Evolutionary conservation across 306 rosid species (phyloP), one percentile per base, ranked within the genome.

Genomic region (Spatholobus suberectus): DNA sequence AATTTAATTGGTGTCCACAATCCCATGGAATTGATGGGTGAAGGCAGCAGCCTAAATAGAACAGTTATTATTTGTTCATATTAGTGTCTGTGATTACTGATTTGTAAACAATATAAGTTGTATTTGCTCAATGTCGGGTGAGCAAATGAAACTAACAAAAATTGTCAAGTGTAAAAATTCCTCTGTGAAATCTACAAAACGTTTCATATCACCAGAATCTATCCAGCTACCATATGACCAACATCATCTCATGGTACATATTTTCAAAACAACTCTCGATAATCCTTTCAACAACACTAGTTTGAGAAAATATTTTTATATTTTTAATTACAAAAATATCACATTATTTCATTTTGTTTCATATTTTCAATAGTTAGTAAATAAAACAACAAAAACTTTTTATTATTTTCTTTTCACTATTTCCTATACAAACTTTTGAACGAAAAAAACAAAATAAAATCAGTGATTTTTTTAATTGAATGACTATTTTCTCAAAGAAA

Each of bases 61-160:
- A 75, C 65, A 66, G 8, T 21, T 74, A 58, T 29, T 70, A 70
- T 84, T 84, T 76, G 82, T 73, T 88, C 80, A 71, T 46, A 26
- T 43, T 83, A 78, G 44, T 43, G 4, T 57, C 29, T 27, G 6
- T 32, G n/a, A 35, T 65, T 32, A 65, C 1, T 66, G 44, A 81
- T 32, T 76, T 81, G 81, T 82, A 18, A 69, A 20, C 62, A 7
- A 62, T 34, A 4, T 54, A 23, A 79, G 72, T 59, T 55, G 43
- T 26, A 37, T 57, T n/a, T 20, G 58, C 51, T 38, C 52, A 61
- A 24, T 14, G 68, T 51, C 9, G 40, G 17, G 20, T 32, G 41
- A 20, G 74, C 82, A 77, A 44, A 40, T 75, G 46, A 52, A 80
- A 62, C 69, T 27, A 34, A 61, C 74, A 23, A 23, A 72, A 24